phyloP scores from a whole-genome alignment of 2,329 filamentous ascomycete genomes.

The Trichoderma afroharzianum region DNA sequence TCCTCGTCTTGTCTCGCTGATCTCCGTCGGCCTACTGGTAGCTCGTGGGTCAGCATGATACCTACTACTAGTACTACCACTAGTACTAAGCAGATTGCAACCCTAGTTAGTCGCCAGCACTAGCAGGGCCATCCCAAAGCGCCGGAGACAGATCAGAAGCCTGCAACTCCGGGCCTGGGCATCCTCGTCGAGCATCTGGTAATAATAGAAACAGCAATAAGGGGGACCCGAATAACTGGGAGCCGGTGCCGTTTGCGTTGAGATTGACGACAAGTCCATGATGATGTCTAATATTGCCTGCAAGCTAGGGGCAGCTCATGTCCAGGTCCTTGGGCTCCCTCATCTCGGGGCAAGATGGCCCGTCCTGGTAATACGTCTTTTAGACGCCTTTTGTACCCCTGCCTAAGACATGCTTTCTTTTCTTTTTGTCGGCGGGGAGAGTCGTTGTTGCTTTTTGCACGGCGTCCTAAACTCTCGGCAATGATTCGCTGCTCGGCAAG shows the following conservation, averaged over 20 bases:
- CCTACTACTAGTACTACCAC: no score
- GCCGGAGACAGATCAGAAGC: not conserved
- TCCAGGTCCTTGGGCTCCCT: not conserved
- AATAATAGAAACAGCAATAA: not conserved
- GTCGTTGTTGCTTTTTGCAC: not conserved
- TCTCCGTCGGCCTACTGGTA: conserved; percentile 4
- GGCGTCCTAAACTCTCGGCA: not conserved
- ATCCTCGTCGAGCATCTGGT: not conserved
- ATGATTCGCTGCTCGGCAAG: not conserved
- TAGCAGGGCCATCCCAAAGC: conserved; percentile 14
- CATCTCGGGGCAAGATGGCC: not conserved
- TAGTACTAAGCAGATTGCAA: not conserved
- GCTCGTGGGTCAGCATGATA: not conserved
- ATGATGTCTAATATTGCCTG: not conserved
- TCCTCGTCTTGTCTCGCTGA: not conserved
- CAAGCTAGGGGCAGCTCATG: not conserved
- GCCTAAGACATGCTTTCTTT: not conserved
- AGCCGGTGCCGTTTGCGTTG: not conserved
- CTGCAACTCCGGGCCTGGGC: not conserved
- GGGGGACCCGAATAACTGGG: conserved; percentile 3
- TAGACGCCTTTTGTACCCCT: not conserved
- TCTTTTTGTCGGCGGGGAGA: not conserved
- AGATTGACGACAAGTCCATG: not conserved
- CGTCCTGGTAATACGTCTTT: not conserved
- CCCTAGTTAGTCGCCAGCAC: not conserved